Conservation (phyloP, 371 early-diverging fungal species). For the Umbelopsis sp. region DNA sequence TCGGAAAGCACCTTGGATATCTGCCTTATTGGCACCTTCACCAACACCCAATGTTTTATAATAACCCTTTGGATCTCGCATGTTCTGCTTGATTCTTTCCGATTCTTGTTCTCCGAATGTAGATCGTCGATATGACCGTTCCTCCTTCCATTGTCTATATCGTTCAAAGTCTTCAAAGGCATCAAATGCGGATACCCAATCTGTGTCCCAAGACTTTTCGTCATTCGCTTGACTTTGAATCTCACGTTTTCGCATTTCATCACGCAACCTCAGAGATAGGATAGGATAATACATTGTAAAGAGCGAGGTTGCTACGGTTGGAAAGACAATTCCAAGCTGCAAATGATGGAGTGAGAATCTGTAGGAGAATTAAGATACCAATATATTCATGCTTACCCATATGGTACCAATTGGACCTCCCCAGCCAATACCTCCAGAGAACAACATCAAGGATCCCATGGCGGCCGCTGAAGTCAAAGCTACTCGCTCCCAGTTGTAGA, state of each 20-base stretch:
- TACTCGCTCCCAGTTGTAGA: conserved; percentile 60
- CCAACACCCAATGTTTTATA: conserved; percentile 50
- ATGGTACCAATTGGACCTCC: conserved; percentile 51
- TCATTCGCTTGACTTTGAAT: conserved; percentile 51
- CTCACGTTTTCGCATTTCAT: conserved; percentile 52
- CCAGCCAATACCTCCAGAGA: conserved; percentile 46
- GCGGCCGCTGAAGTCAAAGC: conserved; percentile 53
- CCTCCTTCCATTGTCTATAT: conserved; percentile 54
- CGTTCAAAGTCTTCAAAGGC: conserved; percentile 60
- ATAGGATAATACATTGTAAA: conserved; percentile 61
- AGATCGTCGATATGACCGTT: conserved; percentile 34
- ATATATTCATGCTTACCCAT: conserved; percentile 37
- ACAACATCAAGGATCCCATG: conserved; percentile 41
- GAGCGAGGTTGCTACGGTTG: conserved; percentile 53
- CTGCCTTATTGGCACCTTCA: conserved; percentile 48
- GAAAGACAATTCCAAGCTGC: conserved; percentile 59
- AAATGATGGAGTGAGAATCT: neutral
- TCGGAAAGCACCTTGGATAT: conserved; percentile 66
- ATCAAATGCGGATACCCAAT: conserved; percentile 59
- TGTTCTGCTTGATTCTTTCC: conserved; percentile 6
- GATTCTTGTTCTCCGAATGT: conserved; percentile 20
- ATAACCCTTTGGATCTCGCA: conserved; percentile 53
- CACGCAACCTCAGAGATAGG: conserved; percentile 48
- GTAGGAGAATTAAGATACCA: neutral
- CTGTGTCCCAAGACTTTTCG: conserved; percentile 52